phyloP scores from a whole-genome alignment of 164 flowering plant species.

The Platanus orientalis region DNA sequence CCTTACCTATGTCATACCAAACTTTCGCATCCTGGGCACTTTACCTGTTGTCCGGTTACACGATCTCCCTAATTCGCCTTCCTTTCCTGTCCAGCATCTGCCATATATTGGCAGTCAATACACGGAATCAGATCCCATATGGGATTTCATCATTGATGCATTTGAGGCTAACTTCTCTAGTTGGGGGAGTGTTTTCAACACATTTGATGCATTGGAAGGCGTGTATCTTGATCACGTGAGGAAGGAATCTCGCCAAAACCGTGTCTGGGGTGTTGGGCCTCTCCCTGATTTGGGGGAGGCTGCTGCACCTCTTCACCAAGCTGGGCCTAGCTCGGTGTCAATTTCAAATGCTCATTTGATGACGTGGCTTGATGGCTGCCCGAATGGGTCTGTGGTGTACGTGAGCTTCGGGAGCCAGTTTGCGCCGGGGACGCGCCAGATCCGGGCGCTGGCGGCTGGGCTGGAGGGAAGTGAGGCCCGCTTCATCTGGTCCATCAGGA shows the following conservation, averaged over 20 bases:
- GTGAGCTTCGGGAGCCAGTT: conserved; percentile 13
- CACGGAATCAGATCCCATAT: not conserved
- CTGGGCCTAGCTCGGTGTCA: conserved; percentile 12
- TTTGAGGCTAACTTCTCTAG: conserved; percentile 15
- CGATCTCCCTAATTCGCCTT: conserved; percentile 13
- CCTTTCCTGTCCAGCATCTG: conserved; percentile 16
- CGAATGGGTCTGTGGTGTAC: conserved; percentile 6
- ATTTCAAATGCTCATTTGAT: not conserved
- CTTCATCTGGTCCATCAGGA: conserved; percentile 46
- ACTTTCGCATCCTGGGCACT: conserved; percentile 11
- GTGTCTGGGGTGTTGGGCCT: conserved; percentile 46
- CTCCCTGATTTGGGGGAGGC: conserved; percentile 6
- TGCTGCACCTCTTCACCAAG: not conserved
- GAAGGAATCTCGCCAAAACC: conserved; percentile 14
- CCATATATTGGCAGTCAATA: conserved; percentile 3
- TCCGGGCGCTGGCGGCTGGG: conserved; percentile 6
- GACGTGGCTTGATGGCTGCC: conserved; percentile 14
- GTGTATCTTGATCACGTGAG: conserved; percentile 23
- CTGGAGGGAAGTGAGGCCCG: conserved; percentile 18
- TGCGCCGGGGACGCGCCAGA: not conserved
- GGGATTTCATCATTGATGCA: not conserved
- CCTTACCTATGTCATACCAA: conserved; percentile 11
- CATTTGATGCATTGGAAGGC: conserved; percentile 24
- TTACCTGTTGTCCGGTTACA: conserved; percentile 12
- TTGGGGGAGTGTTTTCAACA: conserved; percentile 38